Evolutionary conservation across 2,329 filamentous ascomycete genomes (phyloP).

Genomic region (Neonectria coccinea): DNA sequence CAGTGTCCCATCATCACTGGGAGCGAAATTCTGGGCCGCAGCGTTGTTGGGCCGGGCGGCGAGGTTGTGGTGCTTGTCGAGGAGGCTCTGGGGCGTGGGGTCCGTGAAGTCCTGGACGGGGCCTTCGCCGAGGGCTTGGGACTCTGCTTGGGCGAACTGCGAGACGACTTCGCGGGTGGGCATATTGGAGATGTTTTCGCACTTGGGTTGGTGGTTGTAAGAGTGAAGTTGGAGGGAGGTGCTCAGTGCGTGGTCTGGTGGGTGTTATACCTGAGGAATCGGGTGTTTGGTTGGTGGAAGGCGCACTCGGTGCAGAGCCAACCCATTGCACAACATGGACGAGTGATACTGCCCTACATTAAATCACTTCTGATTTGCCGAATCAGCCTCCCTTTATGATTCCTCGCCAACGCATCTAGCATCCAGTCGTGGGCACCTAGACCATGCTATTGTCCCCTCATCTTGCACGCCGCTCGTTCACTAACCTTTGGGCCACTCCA

Average conservation of each 20-base stretch:
- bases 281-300: not conserved
- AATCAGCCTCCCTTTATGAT: not conserved
- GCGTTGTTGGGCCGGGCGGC: constrained; percentile 30
- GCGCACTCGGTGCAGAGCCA: not conserved
- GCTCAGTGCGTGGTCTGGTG: not conserved
- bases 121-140: constrained; percentile 35
- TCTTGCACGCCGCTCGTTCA: too few species aligned
- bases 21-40: constrained; percentile 1
- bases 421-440: too few species aligned
- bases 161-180: constrained; percentile 39
- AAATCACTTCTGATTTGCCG: too few species aligned
- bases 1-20: constrained; percentile 19
- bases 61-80: constrained; percentile 44
- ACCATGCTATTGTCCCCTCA: too few species aligned
- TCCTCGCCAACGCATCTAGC: not conserved
- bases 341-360: not conserved
- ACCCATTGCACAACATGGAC: not conserved
- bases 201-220: not conserved
- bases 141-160: constrained; percentile 31
- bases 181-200: constrained; percentile 26
- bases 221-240: not conserved
- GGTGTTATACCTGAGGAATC: not conserved
- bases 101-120: constrained; percentile 32
- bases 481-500: too few species aligned
- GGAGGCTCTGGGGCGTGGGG: constrained; percentile 38